Evolutionary conservation across 768 basidiomycete genomes (phyloP).

Genomic region (Macrocybe gigantea): DNA sequence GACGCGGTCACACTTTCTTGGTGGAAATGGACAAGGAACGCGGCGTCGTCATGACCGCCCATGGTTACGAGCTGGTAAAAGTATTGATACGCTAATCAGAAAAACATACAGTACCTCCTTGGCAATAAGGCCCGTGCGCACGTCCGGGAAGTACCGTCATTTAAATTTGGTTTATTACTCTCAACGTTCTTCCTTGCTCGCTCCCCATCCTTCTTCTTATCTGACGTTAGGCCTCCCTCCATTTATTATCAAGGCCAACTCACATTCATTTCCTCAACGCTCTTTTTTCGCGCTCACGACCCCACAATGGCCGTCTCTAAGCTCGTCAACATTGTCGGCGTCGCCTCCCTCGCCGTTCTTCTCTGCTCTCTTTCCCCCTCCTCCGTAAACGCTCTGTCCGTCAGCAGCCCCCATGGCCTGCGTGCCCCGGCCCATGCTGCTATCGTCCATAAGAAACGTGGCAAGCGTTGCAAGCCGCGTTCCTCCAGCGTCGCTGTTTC

Average conservation of each 20-base stretch:
- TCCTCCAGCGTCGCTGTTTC: neutral
- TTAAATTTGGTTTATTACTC: conserved; percentile 9
- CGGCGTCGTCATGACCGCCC: too few relatives aligned
- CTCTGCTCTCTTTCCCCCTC: conserved; percentile 40
- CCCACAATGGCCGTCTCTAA: conserved; percentile 42
- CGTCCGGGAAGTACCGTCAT: conserved; percentile 16
- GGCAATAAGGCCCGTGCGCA: conserved; percentile 14
- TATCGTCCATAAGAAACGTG: conserved; percentile 47
- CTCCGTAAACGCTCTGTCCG: conserved; percentile 48
- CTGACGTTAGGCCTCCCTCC: conserved; percentile 15
- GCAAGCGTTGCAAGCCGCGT: conserved; percentile 22
- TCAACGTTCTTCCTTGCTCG: conserved; percentile 4
- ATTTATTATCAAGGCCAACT: conserved; percentile 9
- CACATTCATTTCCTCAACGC: conserved; percentile 10
- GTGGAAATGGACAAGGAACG: too few relatives aligned
- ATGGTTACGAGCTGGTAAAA: too few relatives aligned
- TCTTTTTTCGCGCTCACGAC: conserved; percentile 4
- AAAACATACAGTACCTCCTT: too few relatives aligned
- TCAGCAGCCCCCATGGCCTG: conserved; percentile 30
- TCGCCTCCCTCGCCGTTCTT: conserved; percentile 54
- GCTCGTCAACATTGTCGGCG: conserved; percentile 51
- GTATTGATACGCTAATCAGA: conserved; percentile 1
- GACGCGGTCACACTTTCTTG: too few relatives aligned
- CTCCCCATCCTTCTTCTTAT: conserved; percentile 12
- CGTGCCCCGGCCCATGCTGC: conserved; percentile 41